Base-by-base conservation (phyloP, 2,329 filamentous ascomycete species). In the Monilinia fructigena region DNA sequence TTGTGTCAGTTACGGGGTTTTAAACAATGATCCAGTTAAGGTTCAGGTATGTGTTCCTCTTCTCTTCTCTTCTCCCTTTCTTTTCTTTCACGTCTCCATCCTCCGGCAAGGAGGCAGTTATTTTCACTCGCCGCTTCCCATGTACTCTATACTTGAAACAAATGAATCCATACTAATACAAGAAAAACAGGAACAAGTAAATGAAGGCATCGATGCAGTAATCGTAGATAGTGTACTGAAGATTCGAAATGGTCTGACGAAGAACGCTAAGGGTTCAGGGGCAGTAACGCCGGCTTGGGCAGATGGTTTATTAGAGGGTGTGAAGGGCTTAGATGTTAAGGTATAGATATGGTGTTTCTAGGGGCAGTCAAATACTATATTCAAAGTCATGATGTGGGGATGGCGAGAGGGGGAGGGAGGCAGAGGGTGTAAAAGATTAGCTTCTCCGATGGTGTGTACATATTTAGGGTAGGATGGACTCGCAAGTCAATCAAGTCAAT, bases 211-310 rank as follows among this genome's bases (percentile, higher is more conserved):
- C 69, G 95, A 99, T 76, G 95, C 95, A 1, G 94, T 99, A 64
- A 99, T 99, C 75, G 95, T 98, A 18, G 95, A 99, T 76, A 95
- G 87, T 69, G 94, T 99, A 3, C 85, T 98, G 40, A 92, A 92
- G 52, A 97, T 99, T 72, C 88, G 94, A 56, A 93, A 97, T 78
- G 94, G 92, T 0, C 83, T 99, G 2, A 75, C 74, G 0, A 75
- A 75, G 56, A 75, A 72, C 28, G 68, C 73, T 1, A 72, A 71
- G 53, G n/a, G n/a, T 4, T 38, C 63, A 8, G 63, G 56, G 23
- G 42, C 55, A 4, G 28, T 11, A 61, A 61, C 58, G 14, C 45
- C 47, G 12, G 47, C 31, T 18, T 65, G 63, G 63, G 55, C 63
- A n/a, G 45, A 59, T 28, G 45, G 58, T 18, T 50, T 61, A 47